Evolutionary conservation across 768 basidiomycete species (phyloP), one percentile per base, ranked within the genome.

Genomic region (Boletellus ananas): DNA sequence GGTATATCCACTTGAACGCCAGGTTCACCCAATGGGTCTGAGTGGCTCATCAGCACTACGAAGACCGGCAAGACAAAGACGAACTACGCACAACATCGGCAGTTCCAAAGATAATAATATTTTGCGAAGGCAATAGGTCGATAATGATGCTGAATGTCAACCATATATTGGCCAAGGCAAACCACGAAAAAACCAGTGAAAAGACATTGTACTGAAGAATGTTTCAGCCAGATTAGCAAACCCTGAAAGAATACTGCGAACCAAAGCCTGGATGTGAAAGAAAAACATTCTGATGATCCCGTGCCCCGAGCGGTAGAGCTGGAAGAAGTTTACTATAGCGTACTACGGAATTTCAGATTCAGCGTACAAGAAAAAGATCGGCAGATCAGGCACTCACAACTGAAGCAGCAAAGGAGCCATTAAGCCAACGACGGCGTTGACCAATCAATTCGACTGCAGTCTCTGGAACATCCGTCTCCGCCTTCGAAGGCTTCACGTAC

Each of bases 391-490:
- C 23, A 79, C 85, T 66, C 66, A 90, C 89, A 36, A 93, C 84
- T 1, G 90, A 90, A 12, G 93, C 93, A 38, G 92, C 91, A 58
- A 96, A 95, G 9, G 92, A 94, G 43, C 95, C 94, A 63, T 97
- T 98, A 60, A 97, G 67, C 95, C 94, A 97, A 56, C 94, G 87
- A 55, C 94, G 84, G 67, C 94, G 87, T 68, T 98, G 94, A 37
- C 92, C 88, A 66, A 97, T 97, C 50, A 97, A 72, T 64, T 98
- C 94, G 10, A 84, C 79, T 8, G 92, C 93, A n/a, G 76, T 73
- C 70, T 97, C 94, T 4, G 90, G 90, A n/a, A 95, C 93, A 74
- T 94, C 93, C 0, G 94, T 95, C 72, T 94, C 93, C 12, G 93
- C 93, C 65, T 94, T 97, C 61, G 87, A 89, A 11, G 93, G 91